Conservation (phyloP, 1,284 basidiomycete species). For the Xerocomus nothofagi region DNA sequence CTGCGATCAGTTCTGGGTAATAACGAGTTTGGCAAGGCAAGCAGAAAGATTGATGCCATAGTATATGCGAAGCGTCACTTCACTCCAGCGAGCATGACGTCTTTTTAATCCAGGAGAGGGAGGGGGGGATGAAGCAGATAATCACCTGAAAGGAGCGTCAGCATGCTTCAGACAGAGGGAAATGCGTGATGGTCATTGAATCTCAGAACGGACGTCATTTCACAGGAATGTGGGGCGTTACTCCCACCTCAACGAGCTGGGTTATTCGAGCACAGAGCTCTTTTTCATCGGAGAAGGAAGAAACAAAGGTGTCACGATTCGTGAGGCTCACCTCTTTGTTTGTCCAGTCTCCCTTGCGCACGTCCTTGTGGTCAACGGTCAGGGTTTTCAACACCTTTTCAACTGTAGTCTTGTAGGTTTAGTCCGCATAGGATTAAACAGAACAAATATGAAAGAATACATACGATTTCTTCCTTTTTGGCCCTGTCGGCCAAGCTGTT, state of each 20-base stretch:
- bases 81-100: conserved; percentile 58
- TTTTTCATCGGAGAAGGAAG: conserved; percentile 65
- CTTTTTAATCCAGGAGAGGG: conserved; percentile 58
- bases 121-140: conserved; percentile 12
- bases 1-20: conserved; percentile 19
- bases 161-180: neutral
- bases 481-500: conserved; percentile 91
- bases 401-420: conserved; percentile 62
- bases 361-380: conserved; percentile 84
- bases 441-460: conserved; percentile 28
- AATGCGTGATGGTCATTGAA: conserved; percentile 3
- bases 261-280: conserved; percentile 77
- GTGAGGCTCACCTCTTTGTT: conserved; percentile 88
- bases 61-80: conserved; percentile 66
- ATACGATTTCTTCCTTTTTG: conserved; percentile 93
- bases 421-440: conserved; percentile 15
- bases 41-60: conserved; percentile 53
- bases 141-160: conserved; percentile 24
- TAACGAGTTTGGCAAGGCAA: conserved; percentile 2
- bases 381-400: conserved; percentile 85
- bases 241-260: conserved; percentile 72
- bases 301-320: neutral
- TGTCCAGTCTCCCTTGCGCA: conserved; percentile 92
- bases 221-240: conserved; percentile 73
- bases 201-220: conserved; percentile 55